Evolutionary conservation across 176 grass and related monocot genomes (phyloP), one percentile per base, ranked within the genome.

Genomic region (Musa beccarii): DNA sequence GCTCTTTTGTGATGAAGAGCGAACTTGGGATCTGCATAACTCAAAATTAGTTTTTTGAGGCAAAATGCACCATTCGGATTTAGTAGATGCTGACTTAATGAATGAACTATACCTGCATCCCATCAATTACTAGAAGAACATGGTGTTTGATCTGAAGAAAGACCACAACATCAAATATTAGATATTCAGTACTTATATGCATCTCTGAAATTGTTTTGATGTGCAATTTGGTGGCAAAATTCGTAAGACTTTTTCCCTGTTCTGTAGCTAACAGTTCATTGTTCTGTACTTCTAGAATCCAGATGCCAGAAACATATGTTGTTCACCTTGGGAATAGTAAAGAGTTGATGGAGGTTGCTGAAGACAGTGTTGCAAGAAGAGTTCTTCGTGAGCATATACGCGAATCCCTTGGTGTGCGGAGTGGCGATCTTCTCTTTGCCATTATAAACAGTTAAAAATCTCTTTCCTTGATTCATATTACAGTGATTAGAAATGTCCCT

Each of bases 281-380:
- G 25, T 29, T 20, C 61, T 26, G 2, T 65, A 43, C 20, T 19
- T 62, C 74, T 83, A 98, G 95, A 87, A 98, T 98, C 85, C 86
- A 93, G 84, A 98, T 93, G 95, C 95, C 95, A 76, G 66, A 91
- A 55, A 99, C 86, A 77, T 89, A 89, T 86, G 90, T 93, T 81
- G 95, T 99, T 74, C 95, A 99, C 70, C 86, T 94, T 1, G 88
- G 95, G 66, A 99, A 99, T 77, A 99, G 88, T 83, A 91, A 89
- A 83, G 95, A 92, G 23, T 79, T 99, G 81, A 99, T 87, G 85
- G 85, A 93, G 77, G 81, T 99, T 87, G 86, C 95, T 54, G 86
- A 99, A 83, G 88, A 87, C 67, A 83, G 68, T 84, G 74, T 89
- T 1, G 90, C 77, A 78, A 94, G 86, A 94, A 87, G 76, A 84